Conservation (phyloP, 2,329 filamentous ascomycete species). For the Venturia aucupariae region DNA sequence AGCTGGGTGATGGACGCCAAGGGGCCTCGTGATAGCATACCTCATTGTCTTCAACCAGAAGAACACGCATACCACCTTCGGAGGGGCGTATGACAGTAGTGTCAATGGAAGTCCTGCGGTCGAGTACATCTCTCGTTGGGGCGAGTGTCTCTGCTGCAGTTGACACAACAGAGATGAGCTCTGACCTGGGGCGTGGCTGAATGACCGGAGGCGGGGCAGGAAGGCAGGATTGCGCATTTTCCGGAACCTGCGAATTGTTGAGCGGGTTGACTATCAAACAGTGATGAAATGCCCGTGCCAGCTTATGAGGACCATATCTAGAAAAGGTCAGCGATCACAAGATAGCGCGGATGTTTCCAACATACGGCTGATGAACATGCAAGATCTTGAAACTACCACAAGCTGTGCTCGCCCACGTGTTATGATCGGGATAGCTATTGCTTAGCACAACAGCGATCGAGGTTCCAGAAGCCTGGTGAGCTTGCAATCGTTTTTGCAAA, state of each 20-base stretch:
- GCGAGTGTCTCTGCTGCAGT: not conserved
- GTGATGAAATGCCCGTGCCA: not conserved
- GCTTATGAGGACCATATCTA: constrained; percentile 7
- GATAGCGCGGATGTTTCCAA: not conserved
- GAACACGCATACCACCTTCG: constrained; percentile 16
- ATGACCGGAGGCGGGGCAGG: not conserved
- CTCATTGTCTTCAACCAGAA: constrained; percentile 28
- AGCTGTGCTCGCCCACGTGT: not conserved
- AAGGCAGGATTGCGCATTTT: not conserved
- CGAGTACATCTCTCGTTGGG: not conserved
- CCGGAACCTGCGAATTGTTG: not conserved
- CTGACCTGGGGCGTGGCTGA: not conserved
- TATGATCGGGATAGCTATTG: not conserved
- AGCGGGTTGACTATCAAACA: not conserved
- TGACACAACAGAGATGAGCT: not conserved
- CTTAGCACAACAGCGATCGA: not conserved
- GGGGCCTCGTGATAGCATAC: constrained; percentile 11
- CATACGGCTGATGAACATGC: constrained; percentile 3
- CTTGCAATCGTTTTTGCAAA: not conserved
- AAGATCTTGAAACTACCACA: not conserved
- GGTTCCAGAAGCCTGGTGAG: not conserved
- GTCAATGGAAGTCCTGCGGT: not conserved
- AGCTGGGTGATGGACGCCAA: too few species aligned
- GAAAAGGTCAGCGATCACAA: not conserved
- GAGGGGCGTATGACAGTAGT: not conserved